Evolutionary conservation across 2,329 filamentous ascomycete genomes (phyloP).

Genomic region (Pestalotiopsis fici): DNA sequence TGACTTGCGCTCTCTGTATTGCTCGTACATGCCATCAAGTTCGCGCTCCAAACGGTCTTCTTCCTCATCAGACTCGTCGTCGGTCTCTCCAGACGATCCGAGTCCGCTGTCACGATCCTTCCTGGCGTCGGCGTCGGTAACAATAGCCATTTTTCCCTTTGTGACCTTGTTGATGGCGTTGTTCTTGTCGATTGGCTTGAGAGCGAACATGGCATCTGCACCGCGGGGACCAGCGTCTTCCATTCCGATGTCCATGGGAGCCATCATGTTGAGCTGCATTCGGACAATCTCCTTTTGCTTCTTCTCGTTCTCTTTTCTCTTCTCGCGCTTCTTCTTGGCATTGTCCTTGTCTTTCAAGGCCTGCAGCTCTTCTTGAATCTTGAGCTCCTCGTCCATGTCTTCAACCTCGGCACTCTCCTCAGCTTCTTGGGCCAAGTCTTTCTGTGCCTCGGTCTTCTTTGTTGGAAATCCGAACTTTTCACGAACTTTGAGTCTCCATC

Average conservation of each 20-base stretch:
- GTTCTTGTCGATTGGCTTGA: slow-evolving; percentile 79
- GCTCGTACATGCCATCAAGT: slow-evolving; percentile 83
- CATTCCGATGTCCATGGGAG: slow-evolving; percentile 93
- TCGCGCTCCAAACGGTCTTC: slow-evolving; percentile 82
- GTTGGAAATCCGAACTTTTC: slow-evolving; percentile 86
- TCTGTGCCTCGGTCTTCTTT: slow-evolving; percentile 63
- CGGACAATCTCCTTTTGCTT: slow-evolving; percentile 95
- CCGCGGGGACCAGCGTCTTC: slow-evolving; percentile 80
- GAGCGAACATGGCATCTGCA: slow-evolving; percentile 81
- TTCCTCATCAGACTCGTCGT: slow-evolving; percentile 73
- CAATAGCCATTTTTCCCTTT: slow-evolving; percentile 76
- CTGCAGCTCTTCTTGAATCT: slow-evolving; percentile 85
- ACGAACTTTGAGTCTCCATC: slow-evolving; percentile 86
- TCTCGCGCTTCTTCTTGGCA: slow-evolving; percentile 78
- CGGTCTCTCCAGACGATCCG: slow-evolving; percentile 54
- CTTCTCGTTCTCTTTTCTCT: slow-evolving; percentile 85
- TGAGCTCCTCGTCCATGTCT: slow-evolving; percentile 92
- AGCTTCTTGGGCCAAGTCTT: slow-evolving; percentile 41
- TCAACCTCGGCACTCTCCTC: slow-evolving; percentile 83
- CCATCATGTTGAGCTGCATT: slow-evolving; percentile 96
- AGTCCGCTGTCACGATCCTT: slow-evolving; percentile 63
- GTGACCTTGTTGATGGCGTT: slow-evolving; percentile 68
- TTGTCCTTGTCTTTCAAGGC: slow-evolving; percentile 77
- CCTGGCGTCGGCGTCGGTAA: slow-evolving; percentile 56
- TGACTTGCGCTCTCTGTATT: slow-evolving; percentile 79